phyloP scores from a whole-genome alignment of 208 protist species.

The Crithidia expoeki region DNA sequence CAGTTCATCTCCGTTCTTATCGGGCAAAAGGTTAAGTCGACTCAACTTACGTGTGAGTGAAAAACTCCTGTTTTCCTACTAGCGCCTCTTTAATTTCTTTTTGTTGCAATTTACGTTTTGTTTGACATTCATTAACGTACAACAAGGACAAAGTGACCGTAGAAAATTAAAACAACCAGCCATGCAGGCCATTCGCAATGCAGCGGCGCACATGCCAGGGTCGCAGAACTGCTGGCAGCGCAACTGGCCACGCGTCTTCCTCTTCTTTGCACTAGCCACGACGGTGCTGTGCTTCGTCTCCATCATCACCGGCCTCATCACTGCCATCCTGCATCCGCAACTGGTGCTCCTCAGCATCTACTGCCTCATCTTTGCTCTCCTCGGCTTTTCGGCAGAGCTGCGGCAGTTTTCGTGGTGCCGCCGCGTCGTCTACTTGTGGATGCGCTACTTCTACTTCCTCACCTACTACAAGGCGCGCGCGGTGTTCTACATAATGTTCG shows the following conservation, averaged over 20 bases:
- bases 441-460: conserved; percentile 82
- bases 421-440: conserved; percentile 57
- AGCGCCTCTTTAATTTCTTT: too few species aligned
- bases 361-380: conserved; percentile 66
- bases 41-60: too few species aligned
- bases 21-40: too few species aligned
- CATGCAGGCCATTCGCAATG: conserved; percentile 17
- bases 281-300: conserved; percentile 41
- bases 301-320: conserved; percentile 50
- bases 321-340: conserved; percentile 23
- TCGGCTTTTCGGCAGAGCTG: conserved; percentile 72
- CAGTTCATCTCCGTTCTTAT: too few species aligned
- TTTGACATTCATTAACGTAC: too few species aligned
- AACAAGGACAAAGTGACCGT: too few species aligned
- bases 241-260: conserved; percentile 62
- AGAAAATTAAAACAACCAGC: neutral
- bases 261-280: conserved; percentile 40
- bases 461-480: conserved; percentile 63
- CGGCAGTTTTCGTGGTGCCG: conserved; percentile 60
- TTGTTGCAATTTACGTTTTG: too few species aligned
- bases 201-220: conserved; percentile 7
- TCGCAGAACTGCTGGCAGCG: conserved; percentile 35
- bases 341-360: conserved; percentile 59
- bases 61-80: too few species aligned
- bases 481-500: conserved; percentile 82